These are phyloP conservation scores for Fusarium sp. DNA, from an alignment of 2,329 filamentous ascomycete species.

Conservation along the genomic window DNA sequence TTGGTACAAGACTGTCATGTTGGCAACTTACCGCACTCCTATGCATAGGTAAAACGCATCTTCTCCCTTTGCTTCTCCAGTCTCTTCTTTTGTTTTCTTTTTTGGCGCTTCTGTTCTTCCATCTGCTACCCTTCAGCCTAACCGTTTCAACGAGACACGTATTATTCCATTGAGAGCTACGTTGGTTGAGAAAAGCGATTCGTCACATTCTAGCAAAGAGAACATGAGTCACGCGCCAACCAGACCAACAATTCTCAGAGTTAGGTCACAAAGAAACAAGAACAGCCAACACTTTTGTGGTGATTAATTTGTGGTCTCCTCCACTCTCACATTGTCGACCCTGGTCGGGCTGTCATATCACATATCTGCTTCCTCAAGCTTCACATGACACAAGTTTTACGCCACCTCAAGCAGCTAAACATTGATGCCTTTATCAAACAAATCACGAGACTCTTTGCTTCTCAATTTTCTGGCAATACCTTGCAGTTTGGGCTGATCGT, in stretches of 20 bases:
- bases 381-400: not conserved
- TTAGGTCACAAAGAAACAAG: not conserved
- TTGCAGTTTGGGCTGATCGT: not conserved
- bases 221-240: not conserved
- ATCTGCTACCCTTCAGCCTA: too few relatives aligned
- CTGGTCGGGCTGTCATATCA: not conserved
- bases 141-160: too few relatives aligned
- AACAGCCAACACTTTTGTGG: not conserved
- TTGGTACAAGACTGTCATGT: too few relatives aligned
- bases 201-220: not conserved
- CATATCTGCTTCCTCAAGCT: not conserved
- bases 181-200: not conserved
- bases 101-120: not conserved
- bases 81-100: not conserved
- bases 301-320: not conserved
- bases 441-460: rapidly evolving
- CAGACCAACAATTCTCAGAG: not conserved
- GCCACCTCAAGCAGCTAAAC: not conserved
- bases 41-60: too few relatives aligned
- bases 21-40: too few relatives aligned
- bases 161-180: not conserved
- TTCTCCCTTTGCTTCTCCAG: not conserved
- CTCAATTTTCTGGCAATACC: too few relatives aligned
- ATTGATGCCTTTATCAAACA: not conserved
- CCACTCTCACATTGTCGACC: not conserved